Evolutionary conservation across 768 basidiomycete species (phyloP).

Genomic region (Leccinum arenicola): DNA sequence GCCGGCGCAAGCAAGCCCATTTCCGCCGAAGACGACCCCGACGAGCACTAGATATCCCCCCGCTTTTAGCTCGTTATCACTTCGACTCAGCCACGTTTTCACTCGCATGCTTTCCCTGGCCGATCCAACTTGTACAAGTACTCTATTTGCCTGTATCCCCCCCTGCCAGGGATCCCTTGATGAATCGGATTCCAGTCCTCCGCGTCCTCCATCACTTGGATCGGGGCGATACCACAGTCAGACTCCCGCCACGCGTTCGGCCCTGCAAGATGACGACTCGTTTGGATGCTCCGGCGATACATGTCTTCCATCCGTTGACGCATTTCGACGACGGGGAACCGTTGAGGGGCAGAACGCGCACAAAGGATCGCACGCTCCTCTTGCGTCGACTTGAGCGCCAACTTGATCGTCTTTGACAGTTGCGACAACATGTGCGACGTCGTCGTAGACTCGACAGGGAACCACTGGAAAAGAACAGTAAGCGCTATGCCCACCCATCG

Average conservation of each 20-base stretch:
- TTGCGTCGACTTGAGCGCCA: constrained; percentile 86
- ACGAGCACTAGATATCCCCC: too few relatives aligned
- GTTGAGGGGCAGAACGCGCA: constrained; percentile 90
- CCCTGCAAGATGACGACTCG: constrained; percentile 68
- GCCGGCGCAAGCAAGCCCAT: too few relatives aligned
- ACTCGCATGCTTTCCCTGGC: too few relatives aligned
- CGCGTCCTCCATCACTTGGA: constrained; percentile 54
- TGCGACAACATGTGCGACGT: constrained; percentile 95
- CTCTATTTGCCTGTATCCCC: too few relatives aligned
- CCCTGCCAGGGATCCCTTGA: constrained; percentile 48
- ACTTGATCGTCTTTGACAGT: constrained; percentile 89
- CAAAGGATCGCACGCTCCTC: constrained; percentile 91
- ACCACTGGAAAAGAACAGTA: constrained; percentile 60
- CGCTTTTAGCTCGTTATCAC: too few relatives aligned
- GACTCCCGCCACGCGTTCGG: constrained; percentile 74
- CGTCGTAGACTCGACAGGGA: constrained; percentile 91
- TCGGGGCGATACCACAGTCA: constrained; percentile 51
- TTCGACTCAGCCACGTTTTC: too few relatives aligned
- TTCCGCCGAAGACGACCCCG: too few relatives aligned
- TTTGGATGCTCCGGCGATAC: constrained; percentile 78
- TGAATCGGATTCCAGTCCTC: constrained; percentile 80
- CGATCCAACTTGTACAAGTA: too few relatives aligned
- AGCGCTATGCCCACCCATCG: neutral
- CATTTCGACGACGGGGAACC: constrained; percentile 98
- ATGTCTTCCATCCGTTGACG: constrained; percentile 94